Base-by-base conservation (phyloP, 2,329 filamentous ascomycete genomes). In the Cordyceps pruinosa region DNA sequence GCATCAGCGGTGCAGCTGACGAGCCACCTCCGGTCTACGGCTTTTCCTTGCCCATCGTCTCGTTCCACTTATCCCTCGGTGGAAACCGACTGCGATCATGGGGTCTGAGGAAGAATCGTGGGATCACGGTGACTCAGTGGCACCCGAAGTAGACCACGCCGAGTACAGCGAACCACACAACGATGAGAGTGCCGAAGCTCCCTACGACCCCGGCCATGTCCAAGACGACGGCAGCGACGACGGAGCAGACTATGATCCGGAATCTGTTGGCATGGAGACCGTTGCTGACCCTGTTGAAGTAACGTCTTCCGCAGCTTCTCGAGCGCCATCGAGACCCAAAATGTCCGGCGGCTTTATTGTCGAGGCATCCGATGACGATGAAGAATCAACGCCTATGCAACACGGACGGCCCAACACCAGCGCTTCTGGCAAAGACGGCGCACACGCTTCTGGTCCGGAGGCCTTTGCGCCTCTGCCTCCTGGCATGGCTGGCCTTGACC, bases 301-400 rank as follows among this genome's bases (percentile, higher is more conserved):
- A 5, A 5, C 25, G 13, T 28, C 39, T 8, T 46, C 17, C 4
- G 26, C 39, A 5, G 28, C 52, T 7, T 34, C 41, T n/a, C 52
- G 17, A 23, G 52, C 47, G 5, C 35, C 67, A 5, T 63, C 71
- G 59, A 87, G 86, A 70, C 83, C 79, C 34, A 83, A 82, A 69
- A 82, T 77, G 60, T 77, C 79, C 25, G 81, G 80, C 42, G 82
- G 82, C 45, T 85, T 85, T 70, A 71, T 84, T 66, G 75, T 84
- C 64, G 80, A 78, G 67, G 82, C 79, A 55, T 84, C 81, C 30
- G 82, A 84, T 62, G 80, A 82, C 17, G 54, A 61, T 19, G 48
- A 60, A 15, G 60, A 62, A 35, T 50, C 49, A 13, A 47, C 26
- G 34, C 34, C 46, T 23, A 30, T 19, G 4, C 52, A 45, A 10